A percentile compares a stretch with the other conserved stretches of the same genome.
Conservation (phyloP, 208 protist genomes). For the Leishmania mexicana region DNA sequence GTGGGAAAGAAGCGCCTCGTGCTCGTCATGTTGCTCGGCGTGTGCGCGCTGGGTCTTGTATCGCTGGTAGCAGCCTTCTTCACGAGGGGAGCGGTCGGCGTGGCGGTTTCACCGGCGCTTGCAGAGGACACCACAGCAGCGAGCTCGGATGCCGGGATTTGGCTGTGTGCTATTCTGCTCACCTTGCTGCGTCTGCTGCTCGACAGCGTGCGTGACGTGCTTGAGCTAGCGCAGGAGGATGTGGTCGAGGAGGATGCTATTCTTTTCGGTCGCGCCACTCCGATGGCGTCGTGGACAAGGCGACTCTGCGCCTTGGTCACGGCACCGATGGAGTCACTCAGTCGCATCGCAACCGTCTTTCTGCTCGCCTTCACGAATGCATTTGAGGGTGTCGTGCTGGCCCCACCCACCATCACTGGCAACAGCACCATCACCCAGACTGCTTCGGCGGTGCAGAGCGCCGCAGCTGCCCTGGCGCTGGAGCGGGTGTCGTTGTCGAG, state of each 20-base stretch:
- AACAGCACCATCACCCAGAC: neutral
- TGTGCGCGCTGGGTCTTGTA: neutral
- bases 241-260: slow-evolving; percentile 64
- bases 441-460: neutral
- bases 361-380: slow-evolving; percentile 13
- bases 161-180: slow-evolving; percentile 19
- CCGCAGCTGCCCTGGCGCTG: neutral
- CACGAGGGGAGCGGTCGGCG: neutral
- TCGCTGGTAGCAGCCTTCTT: slow-evolving; percentile 21
- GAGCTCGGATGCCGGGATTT: neutral
- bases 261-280: slow-evolving; percentile 43
- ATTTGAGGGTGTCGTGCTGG: slow-evolving; percentile 2
- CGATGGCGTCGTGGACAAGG: slow-evolving; percentile 23
- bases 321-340: slow-evolving; percentile 32
- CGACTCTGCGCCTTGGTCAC: slow-evolving; percentile 15
- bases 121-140: neutral
- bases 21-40: neutral
- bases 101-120: neutral
- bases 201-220: slow-evolving; percentile 7
- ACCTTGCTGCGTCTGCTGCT: slow-evolving; percentile 21
- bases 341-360: slow-evolving; percentile 19
- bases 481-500: too few species aligned
- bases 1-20: slow-evolving; percentile 16
- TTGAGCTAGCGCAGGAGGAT: slow-evolving; percentile 26
- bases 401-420: neutral